Evolutionary conservation across 2,329 filamentous ascomycete genomes (phyloP).

Genomic region (Pseudohalonectria lignicola): DNA sequence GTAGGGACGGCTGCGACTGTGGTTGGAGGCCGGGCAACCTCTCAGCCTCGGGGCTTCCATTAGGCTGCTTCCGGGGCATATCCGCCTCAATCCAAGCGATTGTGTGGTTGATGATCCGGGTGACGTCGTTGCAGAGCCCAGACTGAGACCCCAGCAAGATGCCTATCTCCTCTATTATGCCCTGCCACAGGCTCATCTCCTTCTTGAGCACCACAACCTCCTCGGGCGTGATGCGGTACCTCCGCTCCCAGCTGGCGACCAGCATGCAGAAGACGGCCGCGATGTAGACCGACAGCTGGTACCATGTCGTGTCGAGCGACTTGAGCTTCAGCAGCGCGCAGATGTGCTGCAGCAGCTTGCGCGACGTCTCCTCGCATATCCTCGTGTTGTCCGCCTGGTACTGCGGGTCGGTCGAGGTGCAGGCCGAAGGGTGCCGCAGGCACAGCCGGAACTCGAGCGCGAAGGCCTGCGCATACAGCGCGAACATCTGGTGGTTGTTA

Average conservation of each 20-base stretch:
- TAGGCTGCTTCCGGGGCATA: constrained; percentile 19
- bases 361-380: constrained; percentile 55
- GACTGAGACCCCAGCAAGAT: constrained; percentile 32
- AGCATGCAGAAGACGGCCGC: constrained; percentile 64
- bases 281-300: constrained; percentile 60
- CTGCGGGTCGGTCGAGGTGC: constrained; percentile 39
- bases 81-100: constrained; percentile 41
- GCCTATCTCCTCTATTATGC: constrained; percentile 56
- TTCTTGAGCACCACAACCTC: constrained; percentile 49
- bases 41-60: neutral
- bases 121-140: neutral
- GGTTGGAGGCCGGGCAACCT: no score
- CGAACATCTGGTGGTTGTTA: constrained; percentile 33
- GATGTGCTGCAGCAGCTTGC: constrained; percentile 51
- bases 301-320: constrained; percentile 69
- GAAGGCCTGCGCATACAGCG: constrained; percentile 43
- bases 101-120: constrained; percentile 35
- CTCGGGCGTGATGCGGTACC: constrained; percentile 43
- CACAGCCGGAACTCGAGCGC: constrained; percentile 47
- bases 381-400: constrained; percentile 51
- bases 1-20: constrained; percentile 5
- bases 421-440: constrained; percentile 50
- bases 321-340: constrained; percentile 50
- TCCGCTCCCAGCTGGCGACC: constrained; percentile 57
- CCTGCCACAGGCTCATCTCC: constrained; percentile 62